These are phyloP conservation scores for Tulasnella sp. DNA, from an alignment of 768 basidiomycete species.

Conservation along the genomic window DNA sequence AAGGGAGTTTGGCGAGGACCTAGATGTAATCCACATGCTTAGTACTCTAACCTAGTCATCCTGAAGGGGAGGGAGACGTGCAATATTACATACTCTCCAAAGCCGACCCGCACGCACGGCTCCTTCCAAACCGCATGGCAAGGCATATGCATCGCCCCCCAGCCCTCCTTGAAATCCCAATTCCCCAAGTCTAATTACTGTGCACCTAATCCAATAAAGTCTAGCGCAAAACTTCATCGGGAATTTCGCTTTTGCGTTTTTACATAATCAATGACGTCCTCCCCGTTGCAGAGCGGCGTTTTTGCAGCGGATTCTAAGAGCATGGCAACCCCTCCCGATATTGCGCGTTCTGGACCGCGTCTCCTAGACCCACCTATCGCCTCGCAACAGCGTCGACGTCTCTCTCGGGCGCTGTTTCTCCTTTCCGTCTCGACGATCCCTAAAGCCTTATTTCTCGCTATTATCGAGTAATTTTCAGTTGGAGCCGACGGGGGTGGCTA, in stretches of 20 bases:
- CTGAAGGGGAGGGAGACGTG: neutral
- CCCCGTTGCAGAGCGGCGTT: neutral
- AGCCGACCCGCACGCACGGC: neutral
- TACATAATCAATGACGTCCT: neutral
- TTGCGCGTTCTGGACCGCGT: slow-evolving; percentile 6
- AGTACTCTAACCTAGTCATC: slow-evolving; percentile 5
- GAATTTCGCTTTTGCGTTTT: neutral
- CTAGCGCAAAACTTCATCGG: neutral
- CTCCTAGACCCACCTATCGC: neutral
- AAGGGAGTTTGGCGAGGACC: neutral
- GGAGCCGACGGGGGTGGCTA: neutral
- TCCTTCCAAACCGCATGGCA: neutral
- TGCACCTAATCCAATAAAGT: neutral
- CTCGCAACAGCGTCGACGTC: slow-evolving; percentile 11
- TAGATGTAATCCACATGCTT: neutral
- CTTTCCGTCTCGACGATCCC: neutral
- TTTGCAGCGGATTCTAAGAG: neutral
- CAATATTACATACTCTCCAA: neutral
- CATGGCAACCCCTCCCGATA: neutral
- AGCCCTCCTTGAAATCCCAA: neutral
- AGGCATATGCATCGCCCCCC: neutral
- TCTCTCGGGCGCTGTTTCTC: neutral
- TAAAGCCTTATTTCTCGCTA: neutral
- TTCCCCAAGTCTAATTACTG: neutral
- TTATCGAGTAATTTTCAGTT: neutral